A percentile compares a stretch with the other conserved stretches of the same genome.
These are phyloP conservation scores for Penicillium subrubescens DNA, from an alignment of 495 filamentous ascomycete species.

Conservation along the genomic window DNA sequence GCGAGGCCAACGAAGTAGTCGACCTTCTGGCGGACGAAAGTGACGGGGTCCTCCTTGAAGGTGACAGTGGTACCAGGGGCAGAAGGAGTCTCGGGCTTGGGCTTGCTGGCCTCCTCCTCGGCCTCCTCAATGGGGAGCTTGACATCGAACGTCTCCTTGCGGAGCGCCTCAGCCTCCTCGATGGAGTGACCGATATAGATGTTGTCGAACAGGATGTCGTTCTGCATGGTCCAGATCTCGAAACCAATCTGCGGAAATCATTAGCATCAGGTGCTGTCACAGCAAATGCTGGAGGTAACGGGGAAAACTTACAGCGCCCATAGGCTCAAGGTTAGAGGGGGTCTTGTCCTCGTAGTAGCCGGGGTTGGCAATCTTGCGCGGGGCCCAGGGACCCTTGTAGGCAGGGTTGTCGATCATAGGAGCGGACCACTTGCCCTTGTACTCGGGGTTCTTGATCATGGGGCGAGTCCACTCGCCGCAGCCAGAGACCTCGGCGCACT, in stretches of 20 bases:
- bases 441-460: constrained; percentile 91
- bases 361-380: constrained; percentile 96
- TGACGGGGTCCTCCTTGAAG: constrained; percentile 91
- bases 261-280: constrained; percentile 13
- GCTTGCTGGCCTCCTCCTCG: constrained; percentile 79
- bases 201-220: constrained; percentile 98
- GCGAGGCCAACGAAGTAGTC: constrained; percentile 84
- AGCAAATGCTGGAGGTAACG: not conserved
- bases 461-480: constrained; percentile 93
- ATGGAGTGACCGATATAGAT: constrained; percentile 99
- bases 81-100: constrained; percentile 68
- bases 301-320: constrained; percentile 78
- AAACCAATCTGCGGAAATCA: constrained; percentile 73
- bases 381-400: constrained; percentile 96
- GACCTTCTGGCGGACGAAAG: constrained; percentile 88
- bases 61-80: constrained; percentile 72
- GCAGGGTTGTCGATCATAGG: constrained; percentile 96
- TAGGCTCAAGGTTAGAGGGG: constrained; percentile 94
- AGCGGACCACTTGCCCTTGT: constrained; percentile 99
- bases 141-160: constrained; percentile 88
- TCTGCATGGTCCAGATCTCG: constrained; percentile 99
- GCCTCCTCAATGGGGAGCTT: constrained; percentile 85
- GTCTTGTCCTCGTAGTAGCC: constrained; percentile 97
- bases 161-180: constrained; percentile 88
- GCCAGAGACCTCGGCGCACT: constrained; percentile 90